Conservation (phyloP, 2,329 filamentous ascomycete genomes). For the Fusarium veterinarium region DNA sequence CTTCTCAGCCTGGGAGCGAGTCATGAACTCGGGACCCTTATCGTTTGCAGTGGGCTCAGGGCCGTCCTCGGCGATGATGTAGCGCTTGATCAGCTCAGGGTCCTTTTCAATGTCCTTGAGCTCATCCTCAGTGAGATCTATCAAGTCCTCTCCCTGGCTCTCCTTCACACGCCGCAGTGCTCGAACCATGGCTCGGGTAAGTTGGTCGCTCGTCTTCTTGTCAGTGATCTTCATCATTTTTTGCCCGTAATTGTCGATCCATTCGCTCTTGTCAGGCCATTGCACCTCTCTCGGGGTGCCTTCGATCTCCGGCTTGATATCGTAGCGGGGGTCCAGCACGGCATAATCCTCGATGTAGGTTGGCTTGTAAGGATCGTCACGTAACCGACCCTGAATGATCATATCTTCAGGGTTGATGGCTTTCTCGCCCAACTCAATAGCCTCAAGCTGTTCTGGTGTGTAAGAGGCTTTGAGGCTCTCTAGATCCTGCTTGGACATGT, state of each 20-base stretch:
- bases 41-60: constrained; percentile 43
- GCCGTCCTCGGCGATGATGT: constrained; percentile 49
- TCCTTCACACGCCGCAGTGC: constrained; percentile 57
- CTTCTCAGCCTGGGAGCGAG: constrained; percentile 51
- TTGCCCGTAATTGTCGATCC: constrained; percentile 64
- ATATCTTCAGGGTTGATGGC: constrained; percentile 81
- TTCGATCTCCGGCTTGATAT: constrained; percentile 69
- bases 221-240: constrained; percentile 58
- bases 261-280: constrained; percentile 72
- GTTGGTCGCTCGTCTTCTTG: constrained; percentile 57
- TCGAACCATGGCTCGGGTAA: constrained; percentile 55
- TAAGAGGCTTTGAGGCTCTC: constrained; percentile 74
- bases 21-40: constrained; percentile 46
- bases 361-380: constrained; percentile 77
- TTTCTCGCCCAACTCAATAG: constrained; percentile 83
- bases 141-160: constrained; percentile 55
- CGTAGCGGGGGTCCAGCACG: constrained; percentile 79
- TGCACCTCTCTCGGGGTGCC: constrained; percentile 63
- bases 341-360: constrained; percentile 87
- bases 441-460: constrained; percentile 82
- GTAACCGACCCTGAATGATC: constrained; percentile 75
- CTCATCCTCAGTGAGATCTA: constrained; percentile 64
- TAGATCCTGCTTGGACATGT: constrained; percentile 76
- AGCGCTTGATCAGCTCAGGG: constrained; percentile 54
- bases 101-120: constrained; percentile 55